A percentile compares a stretch with the other conserved stretches of the same genome.
Evolutionary conservation across 169 alveolate genomes (phyloP).

Genomic region (Plasmodium inui): DNA sequence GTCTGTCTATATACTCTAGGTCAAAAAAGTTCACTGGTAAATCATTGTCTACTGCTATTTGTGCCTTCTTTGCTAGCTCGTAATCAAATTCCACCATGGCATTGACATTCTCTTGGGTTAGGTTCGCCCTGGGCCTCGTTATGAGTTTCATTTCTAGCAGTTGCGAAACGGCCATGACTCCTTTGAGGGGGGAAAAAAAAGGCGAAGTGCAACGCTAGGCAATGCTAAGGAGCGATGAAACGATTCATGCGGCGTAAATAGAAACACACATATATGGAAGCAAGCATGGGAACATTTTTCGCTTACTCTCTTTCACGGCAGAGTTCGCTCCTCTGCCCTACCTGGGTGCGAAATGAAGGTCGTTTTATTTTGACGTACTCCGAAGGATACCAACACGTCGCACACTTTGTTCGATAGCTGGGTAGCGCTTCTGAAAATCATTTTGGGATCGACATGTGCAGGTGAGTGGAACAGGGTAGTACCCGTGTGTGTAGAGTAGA

Average conservation of each 20-base stretch:
- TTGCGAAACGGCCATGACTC: constrained; percentile 88
- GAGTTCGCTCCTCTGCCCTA: background rate
- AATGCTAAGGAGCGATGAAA: background rate
- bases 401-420: constrained; percentile 78
- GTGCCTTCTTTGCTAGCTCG: constrained; percentile 86
- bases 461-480: background rate
- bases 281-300: background rate
- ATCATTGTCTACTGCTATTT: constrained; percentile 86
- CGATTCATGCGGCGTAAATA: background rate
- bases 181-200: constrained; percentile 13
- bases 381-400: constrained; percentile 86
- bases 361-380: constrained; percentile 80
- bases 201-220: background rate
- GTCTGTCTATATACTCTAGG: constrained; percentile 83
- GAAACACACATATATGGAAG: background rate
- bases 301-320: background rate
- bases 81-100: constrained; percentile 85
- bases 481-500: background rate
- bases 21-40: constrained; percentile 84
- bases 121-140: constrained; percentile 86
- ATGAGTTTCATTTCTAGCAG: constrained; percentile 85
- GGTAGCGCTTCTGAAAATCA: constrained; percentile 32
- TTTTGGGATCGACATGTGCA: constrained; percentile 1
- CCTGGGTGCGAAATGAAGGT: constrained; percentile 90
- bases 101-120: constrained; percentile 87